phyloP scores from a whole-genome alignment of 2,329 filamentous ascomycete species.

The Penicillium thymicola region DNA sequence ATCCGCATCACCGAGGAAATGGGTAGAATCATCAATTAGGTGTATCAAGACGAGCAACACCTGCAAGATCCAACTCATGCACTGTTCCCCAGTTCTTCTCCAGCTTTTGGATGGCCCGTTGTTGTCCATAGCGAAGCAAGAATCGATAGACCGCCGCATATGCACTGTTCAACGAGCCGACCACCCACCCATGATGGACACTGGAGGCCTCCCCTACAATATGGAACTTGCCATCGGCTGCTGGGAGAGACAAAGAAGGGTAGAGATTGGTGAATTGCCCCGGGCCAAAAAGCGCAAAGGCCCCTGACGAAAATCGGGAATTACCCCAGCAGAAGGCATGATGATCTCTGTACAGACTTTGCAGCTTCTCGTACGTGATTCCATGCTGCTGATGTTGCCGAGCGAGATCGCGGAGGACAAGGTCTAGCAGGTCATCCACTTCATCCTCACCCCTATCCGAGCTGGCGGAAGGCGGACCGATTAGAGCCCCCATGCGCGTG shows the following conservation, averaged over 20 bases:
- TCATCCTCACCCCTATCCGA: too few relatives aligned
- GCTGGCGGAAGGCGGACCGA: too few relatives aligned
- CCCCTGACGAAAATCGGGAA: neutral
- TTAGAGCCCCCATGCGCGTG: too few relatives aligned
- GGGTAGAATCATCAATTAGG: neutral
- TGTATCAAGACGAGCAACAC: neutral
- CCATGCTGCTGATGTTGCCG: neutral
- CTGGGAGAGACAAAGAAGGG: neutral
- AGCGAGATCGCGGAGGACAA: neutral
- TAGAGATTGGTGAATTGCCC: neutral
- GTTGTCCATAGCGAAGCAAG: neutral
- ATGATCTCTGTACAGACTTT: neutral
- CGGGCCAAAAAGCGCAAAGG: too few relatives aligned
- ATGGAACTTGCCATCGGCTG: constrained; percentile 5
- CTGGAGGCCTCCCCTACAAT: constrained; percentile 16
- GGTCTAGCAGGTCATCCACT: neutral
- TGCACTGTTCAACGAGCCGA: constrained; percentile 17
- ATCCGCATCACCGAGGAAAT: neutral
- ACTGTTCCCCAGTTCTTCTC: neutral
- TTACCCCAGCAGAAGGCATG: neutral
- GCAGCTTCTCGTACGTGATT: neutral
- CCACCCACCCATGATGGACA: constrained; percentile 20
- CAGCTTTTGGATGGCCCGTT: neutral
- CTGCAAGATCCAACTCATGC: neutral
- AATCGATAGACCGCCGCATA: neutral